These are phyloP conservation scores for Moricandia moricandioides DNA, from an alignment of 345 rosid genomes.

Conservation along the genomic window DNA sequence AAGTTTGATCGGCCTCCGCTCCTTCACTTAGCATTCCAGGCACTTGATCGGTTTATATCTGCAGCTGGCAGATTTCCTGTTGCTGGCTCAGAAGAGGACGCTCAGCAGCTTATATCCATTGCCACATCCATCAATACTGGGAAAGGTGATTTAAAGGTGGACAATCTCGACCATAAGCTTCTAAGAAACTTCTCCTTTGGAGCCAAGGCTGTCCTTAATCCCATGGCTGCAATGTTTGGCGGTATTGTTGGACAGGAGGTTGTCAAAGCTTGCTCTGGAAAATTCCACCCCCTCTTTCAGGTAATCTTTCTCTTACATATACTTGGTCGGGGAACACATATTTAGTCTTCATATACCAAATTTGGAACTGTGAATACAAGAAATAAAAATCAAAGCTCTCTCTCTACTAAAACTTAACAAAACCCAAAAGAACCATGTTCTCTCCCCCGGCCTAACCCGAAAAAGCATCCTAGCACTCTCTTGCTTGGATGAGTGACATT, in stretches of 20 bases:
- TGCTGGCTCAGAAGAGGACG: slow-evolving; percentile 93
- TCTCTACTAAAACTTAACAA: neutral
- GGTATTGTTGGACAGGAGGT: slow-evolving; percentile 98
- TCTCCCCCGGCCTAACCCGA: neutral
- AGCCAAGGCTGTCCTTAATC: slow-evolving; percentile 92
- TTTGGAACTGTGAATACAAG: neutral
- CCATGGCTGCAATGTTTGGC: slow-evolving; percentile 99
- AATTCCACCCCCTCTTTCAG: slow-evolving; percentile 96
- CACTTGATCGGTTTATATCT: slow-evolving; percentile 71
- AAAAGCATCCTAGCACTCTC: neutral
- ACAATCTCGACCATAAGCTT: slow-evolving; percentile 73
- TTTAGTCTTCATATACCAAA: slow-evolving; percentile 2
- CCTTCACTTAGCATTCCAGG: slow-evolving; percentile 90
- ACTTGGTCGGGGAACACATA: neutral
- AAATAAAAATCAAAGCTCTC: neutral
- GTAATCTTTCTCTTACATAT: slow-evolving; percentile 36
- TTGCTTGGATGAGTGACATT: neutral
- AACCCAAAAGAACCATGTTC: neutral
- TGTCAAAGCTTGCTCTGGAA: slow-evolving; percentile 98
- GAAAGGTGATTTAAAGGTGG: slow-evolving; percentile 67
- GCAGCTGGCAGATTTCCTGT: slow-evolving; percentile 75
- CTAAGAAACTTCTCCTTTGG: slow-evolving; percentile 86
- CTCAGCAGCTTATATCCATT: slow-evolving; percentile 65
- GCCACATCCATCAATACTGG: slow-evolving; percentile 62
- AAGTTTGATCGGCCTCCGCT: slow-evolving; percentile 93